Conservation (phyloP, 2,329 filamentous ascomycete species). For the Drechslerella coelobrocha region DNA sequence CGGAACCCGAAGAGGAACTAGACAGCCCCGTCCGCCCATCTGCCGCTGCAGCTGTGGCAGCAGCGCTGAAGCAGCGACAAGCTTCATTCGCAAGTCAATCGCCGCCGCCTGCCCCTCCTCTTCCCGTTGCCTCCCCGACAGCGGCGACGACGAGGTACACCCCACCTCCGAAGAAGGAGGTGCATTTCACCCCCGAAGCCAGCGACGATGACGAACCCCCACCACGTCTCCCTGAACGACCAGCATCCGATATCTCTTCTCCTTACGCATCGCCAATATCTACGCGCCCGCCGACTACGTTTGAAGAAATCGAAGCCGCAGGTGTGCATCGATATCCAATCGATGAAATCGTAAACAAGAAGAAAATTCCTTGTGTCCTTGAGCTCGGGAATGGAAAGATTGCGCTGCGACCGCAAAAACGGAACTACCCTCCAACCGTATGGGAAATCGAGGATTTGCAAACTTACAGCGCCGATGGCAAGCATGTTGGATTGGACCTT, state of each 20-base stretch:
- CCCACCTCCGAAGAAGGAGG: slow-evolving; percentile 43
- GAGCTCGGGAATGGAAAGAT: slow-evolving; percentile 76
- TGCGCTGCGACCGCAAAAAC: slow-evolving; percentile 85
- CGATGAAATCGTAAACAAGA: slow-evolving; percentile 54
- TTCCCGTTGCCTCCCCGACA: slow-evolving; percentile 3
- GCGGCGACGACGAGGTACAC: slow-evolving; percentile 17
- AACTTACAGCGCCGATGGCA: slow-evolving; percentile 97
- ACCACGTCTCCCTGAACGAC: slow-evolving; percentile 33
- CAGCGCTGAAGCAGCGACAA: slow-evolving; percentile 33
- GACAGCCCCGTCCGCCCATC: slow-evolving; percentile 32
- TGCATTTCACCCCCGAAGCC: slow-evolving; percentile 45
- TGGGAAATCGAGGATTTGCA: slow-evolving; percentile 95
- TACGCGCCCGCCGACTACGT: slow-evolving; percentile 43
- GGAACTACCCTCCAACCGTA: slow-evolving; percentile 80
- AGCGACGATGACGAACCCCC: slow-evolving; percentile 43
- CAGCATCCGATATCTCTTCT: slow-evolving; percentile 32
- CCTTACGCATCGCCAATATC: slow-evolving; percentile 38
- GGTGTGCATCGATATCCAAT: slow-evolving; percentile 53
- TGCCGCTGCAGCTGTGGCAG: slow-evolving; percentile 30
- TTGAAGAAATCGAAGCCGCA: slow-evolving; percentile 45
- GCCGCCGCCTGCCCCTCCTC: background rate
- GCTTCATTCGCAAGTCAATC: slow-evolving; percentile 22
- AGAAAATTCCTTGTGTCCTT: slow-evolving; percentile 55
- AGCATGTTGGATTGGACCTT: slow-evolving; percentile 95
- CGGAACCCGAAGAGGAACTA: slow-evolving; percentile 24